Conservation (phyloP, 306 rosid species). For the Dryas alaskensis region DNA sequence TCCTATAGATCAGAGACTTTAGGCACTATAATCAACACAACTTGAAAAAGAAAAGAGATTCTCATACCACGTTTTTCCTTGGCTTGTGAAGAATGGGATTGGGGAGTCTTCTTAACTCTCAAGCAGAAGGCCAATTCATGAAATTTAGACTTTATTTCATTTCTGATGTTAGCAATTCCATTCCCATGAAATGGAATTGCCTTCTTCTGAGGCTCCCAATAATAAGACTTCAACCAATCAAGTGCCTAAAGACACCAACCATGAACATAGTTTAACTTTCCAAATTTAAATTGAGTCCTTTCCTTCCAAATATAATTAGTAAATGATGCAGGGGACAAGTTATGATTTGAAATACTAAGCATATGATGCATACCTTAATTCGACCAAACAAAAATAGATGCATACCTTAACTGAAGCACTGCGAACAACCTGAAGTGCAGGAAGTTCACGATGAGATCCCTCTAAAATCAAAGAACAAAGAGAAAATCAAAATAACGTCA, state of each 20-base stretch:
- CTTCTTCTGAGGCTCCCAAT: conserved; percentile 93
- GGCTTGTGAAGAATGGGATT: conserved; percentile 31
- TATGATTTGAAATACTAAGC: too few species aligned
- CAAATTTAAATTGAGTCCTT: neutral
- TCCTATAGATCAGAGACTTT: neutral
- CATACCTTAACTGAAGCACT: conserved; percentile 66
- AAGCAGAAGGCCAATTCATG: conserved; percentile 53
- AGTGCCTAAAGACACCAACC: conserved; percentile 68
- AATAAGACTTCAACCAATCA: conserved; percentile 81
- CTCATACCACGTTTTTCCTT: conserved; percentile 60
- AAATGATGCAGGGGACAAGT: neutral
- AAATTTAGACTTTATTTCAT: conserved; percentile 62
- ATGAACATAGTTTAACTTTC: neutral
- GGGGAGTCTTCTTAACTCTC: conserved; percentile 44
- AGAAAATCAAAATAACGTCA: conserved; percentile 14
- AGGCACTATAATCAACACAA: conserved; percentile 8
- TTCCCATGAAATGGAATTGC: conserved; percentile 79
- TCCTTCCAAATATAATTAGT: neutral
- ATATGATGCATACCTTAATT: too few species aligned
- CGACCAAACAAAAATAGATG: neutral
- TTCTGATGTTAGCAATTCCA: conserved; percentile 40
- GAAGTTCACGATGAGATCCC: conserved; percentile 96
- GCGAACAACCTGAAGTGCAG: conserved; percentile 70
- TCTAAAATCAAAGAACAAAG: conserved; percentile 40
- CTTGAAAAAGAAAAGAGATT: conserved; percentile 17